Percentiles rank a stretch among this genome's conserved stretches.
phyloP scores from a whole-genome alignment of 164 flowering plant species.

The Dillenia turbinata region DNA sequence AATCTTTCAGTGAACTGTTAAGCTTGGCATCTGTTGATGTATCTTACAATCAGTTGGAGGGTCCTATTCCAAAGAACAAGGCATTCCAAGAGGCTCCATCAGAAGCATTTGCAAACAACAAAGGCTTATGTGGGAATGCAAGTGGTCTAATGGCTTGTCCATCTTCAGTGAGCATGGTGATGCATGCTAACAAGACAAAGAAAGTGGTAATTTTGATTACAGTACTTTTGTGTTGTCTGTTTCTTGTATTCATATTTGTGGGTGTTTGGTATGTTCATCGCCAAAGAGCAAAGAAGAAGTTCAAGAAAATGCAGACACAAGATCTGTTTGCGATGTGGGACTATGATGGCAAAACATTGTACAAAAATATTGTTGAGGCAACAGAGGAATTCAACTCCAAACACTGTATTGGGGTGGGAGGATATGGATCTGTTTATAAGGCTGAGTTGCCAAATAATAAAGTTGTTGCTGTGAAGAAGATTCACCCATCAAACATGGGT shows the following conservation, averaged over 20 bases:
- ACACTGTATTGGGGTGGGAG: slow-evolving; percentile 12
- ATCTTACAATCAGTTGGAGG: slow-evolving; percentile 9
- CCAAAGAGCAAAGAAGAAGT: background rate
- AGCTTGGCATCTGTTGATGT: slow-evolving; percentile 2
- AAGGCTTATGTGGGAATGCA: slow-evolving; percentile 17
- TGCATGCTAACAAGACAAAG: background rate
- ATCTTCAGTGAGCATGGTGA: too few species aligned
- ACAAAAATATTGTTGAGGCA: slow-evolving; percentile 3
- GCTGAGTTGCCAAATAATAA: slow-evolving; percentile 3
- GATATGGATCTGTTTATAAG: slow-evolving; percentile 10
- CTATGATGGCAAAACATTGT: slow-evolving; percentile 5
- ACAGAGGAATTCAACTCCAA: slow-evolving; percentile 6
- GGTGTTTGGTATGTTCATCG: background rate
- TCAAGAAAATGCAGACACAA: background rate
- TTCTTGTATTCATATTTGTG: too few species aligned
- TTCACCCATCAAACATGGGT: background rate
- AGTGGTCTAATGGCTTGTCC: slow-evolving; percentile 3
- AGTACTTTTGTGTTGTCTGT: too few species aligned
- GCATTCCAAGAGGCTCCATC: slow-evolving; percentile 2
- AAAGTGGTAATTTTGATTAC: too few species aligned
- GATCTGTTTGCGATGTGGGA: slow-evolving; percentile 2
- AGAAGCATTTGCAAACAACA: slow-evolving; percentile 1
- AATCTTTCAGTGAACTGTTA: background rate
- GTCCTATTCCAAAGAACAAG: slow-evolving; percentile 4
- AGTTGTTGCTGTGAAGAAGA: slow-evolving; percentile 10